Conservation (phyloP, 2,329 filamentous ascomycete genomes). For the Tolypocladium cylindrosporum region DNA sequence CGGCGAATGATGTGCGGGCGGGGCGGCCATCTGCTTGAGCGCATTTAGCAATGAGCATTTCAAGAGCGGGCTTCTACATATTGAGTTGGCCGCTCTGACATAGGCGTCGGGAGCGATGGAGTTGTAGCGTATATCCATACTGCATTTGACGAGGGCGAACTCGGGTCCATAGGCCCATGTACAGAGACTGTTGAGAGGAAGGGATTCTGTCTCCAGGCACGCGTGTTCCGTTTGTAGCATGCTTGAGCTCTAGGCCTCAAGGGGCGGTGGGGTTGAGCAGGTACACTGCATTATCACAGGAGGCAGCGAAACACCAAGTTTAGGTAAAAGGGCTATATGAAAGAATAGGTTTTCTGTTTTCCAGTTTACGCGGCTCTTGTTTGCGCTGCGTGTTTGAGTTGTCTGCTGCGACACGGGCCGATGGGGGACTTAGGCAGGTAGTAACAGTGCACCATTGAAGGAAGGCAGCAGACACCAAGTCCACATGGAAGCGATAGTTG, state of each 20-base stretch:
- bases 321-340: no score
- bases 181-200: background rate
- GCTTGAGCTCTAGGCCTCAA: background rate
- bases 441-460: no score
- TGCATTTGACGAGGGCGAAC: background rate
- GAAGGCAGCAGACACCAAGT: no score
- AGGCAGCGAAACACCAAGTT: no score
- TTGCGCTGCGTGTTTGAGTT: no score
- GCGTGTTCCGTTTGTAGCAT: background rate
- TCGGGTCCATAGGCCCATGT: background rate
- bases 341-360: no score
- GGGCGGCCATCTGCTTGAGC: background rate
- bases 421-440: no score
- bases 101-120: background rate
- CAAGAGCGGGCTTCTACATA: background rate
- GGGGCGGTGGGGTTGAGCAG: background rate
- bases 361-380: no score
- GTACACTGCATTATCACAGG: background rate
- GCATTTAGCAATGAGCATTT: background rate
- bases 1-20: conserved; percentile 1
- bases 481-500: no score
- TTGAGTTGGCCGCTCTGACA: background rate
- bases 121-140: background rate
- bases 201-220: no score
- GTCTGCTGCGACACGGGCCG: no score